Base-by-base conservation (phyloP, 2,329 filamentous ascomycete species). In the Fusarium nisikadoi region DNA sequence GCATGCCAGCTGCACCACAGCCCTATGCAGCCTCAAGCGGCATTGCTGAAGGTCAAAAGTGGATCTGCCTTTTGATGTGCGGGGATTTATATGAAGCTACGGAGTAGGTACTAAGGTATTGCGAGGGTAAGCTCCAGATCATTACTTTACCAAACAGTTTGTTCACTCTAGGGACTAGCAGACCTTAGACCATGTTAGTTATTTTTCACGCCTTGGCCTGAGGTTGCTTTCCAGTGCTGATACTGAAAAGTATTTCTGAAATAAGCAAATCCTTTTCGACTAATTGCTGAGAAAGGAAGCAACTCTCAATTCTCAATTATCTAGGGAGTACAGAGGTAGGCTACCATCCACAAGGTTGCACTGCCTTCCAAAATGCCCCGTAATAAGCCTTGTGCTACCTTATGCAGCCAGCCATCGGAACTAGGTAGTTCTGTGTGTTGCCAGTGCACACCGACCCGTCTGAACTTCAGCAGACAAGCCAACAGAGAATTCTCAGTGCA, bases 1-100 rank as follows among this genome's bases (percentile, higher is more conserved):
- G 54, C 33, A 58, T 65, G 62, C 39, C 65, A 35, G 45, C 39
- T 61, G 45, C 20, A 60, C 45, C 54, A 67, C 46, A 67, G 64
- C 62, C 62, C 50, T 59, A 46, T 16, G 54, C 25, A 50, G 43
- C 27, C 33, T 49, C n/a, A 25, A 50, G 29, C n/a, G 62, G 62
- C 41, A 46, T 61, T 23, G 62, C 41, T 67, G n/a, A 45, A 31
- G 8, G 23, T 47, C 19, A 23, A 42, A 56, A 23, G 31, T 41
- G 35, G 29, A 33, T 19, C n/a, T 23, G 29, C 13, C 35, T 31
- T 25, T 38, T 47, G 29, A 36, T 35, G 31, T 49, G 25, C 19
- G 35, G 50, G 36, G 50, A 19, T 17, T 33, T 13, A 19, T 42
- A 33, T 54, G 56, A 54, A 54, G 35, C 35, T 39, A 25, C 23